Evolutionary conservation across 2,329 filamentous ascomycete species (phyloP).

Genomic region (Colletotrichum spinosum): DNA sequence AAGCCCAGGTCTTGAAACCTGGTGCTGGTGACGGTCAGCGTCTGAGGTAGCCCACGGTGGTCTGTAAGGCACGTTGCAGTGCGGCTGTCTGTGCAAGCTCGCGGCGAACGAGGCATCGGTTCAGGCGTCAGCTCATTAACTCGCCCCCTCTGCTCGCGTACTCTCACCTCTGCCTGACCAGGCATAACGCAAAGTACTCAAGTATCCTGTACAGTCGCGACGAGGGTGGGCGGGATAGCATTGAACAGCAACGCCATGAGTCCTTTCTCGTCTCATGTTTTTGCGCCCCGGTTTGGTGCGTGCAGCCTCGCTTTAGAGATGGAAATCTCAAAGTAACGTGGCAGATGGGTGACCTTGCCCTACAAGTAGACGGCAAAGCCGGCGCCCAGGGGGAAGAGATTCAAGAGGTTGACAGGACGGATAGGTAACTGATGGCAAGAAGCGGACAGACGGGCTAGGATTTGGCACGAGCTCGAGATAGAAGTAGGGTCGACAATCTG

Average conservation of each 20-base stretch:
- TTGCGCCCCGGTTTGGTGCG: constrained; percentile 15
- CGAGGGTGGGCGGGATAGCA: constrained; percentile 24
- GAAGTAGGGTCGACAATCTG: background rate
- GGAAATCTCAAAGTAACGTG: constrained; percentile 35
- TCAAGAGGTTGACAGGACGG: constrained; percentile 31
- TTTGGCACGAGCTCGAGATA: background rate
- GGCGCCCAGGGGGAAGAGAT: constrained; percentile 22
- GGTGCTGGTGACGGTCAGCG: constrained; percentile 6
- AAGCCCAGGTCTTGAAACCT: constrained; percentile 18
- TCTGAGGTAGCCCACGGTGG: background rate
- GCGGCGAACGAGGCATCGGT: background rate
- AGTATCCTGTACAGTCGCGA: background rate
- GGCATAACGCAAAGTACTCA: background rate
- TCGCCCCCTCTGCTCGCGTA: constrained; percentile 5
- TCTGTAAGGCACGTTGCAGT: background rate
- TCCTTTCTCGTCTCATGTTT: constrained; percentile 34
- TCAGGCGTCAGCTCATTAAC: constrained; percentile 12
- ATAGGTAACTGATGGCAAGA: constrained; percentile 2
- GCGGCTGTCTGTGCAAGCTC: too few relatives aligned
- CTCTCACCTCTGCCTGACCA: background rate
- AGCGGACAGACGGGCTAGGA: background rate
- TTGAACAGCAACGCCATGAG: constrained; percentile 29
- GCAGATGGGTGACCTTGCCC: constrained; percentile 35
- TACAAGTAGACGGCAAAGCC: constrained; percentile 30
- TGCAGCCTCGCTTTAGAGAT: constrained; percentile 35